Conservation (phyloP, 106 monocot genomes). For the Dioscorea dumetorum region DNA sequence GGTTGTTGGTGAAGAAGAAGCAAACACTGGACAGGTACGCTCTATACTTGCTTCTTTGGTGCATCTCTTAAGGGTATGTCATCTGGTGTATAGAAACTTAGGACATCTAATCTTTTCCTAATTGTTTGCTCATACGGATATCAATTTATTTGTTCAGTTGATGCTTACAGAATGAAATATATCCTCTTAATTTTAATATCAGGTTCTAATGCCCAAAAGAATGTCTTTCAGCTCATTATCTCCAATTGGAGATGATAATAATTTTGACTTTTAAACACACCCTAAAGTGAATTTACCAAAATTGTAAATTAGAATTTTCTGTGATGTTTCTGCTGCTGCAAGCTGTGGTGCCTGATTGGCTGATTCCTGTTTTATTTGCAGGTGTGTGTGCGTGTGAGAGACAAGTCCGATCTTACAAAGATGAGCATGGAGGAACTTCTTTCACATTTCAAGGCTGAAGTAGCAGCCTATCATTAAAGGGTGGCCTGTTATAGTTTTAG, state of each 20-base stretch:
- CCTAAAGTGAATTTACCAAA: too few species aligned
- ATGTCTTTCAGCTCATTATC: background rate
- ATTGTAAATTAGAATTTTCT: background rate
- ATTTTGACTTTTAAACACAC: too few species aligned
- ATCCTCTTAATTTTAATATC: background rate
- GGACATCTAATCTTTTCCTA: background rate
- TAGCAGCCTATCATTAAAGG: conserved; percentile 37
- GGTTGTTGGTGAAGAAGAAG: conserved; percentile 91
- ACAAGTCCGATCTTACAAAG: conserved; percentile 37
- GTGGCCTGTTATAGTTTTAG: too few species aligned
- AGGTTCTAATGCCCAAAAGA: background rate
- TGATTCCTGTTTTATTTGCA: conserved; percentile 13
- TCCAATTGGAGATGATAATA: too few species aligned
- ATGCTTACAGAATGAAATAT: background rate
- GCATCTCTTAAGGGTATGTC: background rate
- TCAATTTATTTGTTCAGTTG: background rate
- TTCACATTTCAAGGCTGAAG: conserved; percentile 45
- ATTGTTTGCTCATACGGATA: background rate
- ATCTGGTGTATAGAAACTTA: background rate
- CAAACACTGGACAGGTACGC: conserved; percentile 59
- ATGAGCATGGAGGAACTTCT: conserved; percentile 54
- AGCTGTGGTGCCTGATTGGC: too few species aligned
- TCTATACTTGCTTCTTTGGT: background rate
- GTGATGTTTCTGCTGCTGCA: background rate
- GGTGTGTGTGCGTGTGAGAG: conserved; percentile 84